Conservation (phyloP, 148 eudicot species). For the Fagopyrum homotropicum region DNA sequence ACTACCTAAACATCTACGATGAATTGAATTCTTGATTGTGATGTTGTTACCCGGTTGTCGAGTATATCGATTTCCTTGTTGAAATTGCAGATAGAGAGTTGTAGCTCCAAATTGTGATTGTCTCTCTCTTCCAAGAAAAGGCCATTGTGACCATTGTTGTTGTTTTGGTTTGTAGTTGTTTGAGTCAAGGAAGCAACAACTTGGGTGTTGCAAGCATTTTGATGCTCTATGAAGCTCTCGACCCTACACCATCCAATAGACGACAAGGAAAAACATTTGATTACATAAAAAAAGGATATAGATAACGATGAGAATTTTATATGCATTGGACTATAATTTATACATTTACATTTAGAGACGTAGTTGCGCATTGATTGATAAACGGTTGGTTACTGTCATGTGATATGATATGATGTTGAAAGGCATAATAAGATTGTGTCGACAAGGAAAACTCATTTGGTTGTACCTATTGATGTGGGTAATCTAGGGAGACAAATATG, state of each 20-base stretch:
- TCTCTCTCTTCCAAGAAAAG: too few relatives aligned
- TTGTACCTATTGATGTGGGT: not conserved
- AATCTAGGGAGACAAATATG: not conserved
- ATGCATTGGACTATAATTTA: not conserved
- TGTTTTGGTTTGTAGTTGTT: conserved; percentile 16
- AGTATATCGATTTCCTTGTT: not conserved
- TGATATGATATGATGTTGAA: not conserved
- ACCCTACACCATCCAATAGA: conserved; percentile 31
- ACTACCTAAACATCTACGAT: not conserved
- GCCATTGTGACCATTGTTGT: not conserved
- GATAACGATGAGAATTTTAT: not conserved
- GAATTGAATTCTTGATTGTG: not conserved
- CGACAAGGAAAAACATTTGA: not conserved
- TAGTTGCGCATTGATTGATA: not conserved
- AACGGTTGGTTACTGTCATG: conserved; percentile 5
- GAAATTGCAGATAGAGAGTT: conserved; percentile 33
- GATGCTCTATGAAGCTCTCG: conserved; percentile 96
- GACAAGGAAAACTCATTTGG: not conserved
- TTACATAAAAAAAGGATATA: not conserved
- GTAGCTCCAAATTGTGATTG: too few relatives aligned
- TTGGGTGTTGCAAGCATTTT: conserved; percentile 64
- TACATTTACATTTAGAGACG: not conserved
- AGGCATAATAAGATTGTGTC: not conserved
- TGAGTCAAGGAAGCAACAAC: not conserved
- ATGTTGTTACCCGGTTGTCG: not conserved